Base-by-base conservation (phyloP, 805 yeast genomes). In the Hemisphaericaspora nanyangensis region DNA sequence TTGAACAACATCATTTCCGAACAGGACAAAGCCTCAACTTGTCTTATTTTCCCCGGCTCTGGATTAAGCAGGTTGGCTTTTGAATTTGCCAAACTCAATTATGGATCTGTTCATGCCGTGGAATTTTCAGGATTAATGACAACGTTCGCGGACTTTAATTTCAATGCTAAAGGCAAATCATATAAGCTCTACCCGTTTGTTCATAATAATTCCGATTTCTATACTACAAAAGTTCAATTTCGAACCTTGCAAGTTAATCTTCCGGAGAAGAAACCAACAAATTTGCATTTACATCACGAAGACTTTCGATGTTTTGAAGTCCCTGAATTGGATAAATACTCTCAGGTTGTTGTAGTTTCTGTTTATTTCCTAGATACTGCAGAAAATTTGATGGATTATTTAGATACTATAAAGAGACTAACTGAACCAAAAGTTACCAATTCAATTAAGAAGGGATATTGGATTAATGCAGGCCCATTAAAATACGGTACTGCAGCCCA, bases 401-500 rank as follows among this genome's bases (percentile, higher is more conserved):
- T 91, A 39, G 83, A 82, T 38, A 61, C 82, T 1, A 79, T 91
- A 27, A 74, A 74, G 13, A 29, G 36, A 16, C 24, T 53, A 25
- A 45, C 48, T 7, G 31, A 31, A 3, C 50, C 50, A 15, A 29
- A 22, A 12, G 13, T 16, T 12, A 40, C 15, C 10, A 48, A 47
- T 20, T 34, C 43, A 6, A 42, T 50, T 6, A 65, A 64, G 12
- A 71, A 71, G 3, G 82, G 86, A 0, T 68, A 73, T 30, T 91
- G 98, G 98, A 77, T 91, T 46, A 91, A 93, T 55, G 70, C 80
- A 11, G 99, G 99, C 0, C 99, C 99, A 0, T 68, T 93, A 44
- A 85, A 90, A 58, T 91, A 93, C 68, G 97, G 97, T 0, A 79
- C 88, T 2, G 85, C 89, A 38, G 80, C 96, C 34, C 69, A 75